Percentiles rank a stretch among this genome's conserved stretches.
These are phyloP conservation scores for Fagus crenata DNA, from an alignment of 306 rosid genomes.

Conservation along the genomic window DNA sequence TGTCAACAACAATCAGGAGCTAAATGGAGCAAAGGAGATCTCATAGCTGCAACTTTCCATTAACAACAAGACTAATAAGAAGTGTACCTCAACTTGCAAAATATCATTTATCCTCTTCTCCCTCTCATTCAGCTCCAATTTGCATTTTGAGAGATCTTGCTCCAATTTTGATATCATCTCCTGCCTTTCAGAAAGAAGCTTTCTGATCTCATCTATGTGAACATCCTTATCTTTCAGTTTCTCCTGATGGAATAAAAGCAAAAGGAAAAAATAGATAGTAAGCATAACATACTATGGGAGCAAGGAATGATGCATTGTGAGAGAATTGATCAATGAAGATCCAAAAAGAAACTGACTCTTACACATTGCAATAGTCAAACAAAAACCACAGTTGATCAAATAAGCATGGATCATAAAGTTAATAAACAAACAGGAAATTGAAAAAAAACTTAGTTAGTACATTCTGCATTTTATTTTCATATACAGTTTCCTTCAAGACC, in stretches of 20 bases:
- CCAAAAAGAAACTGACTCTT: background rate
- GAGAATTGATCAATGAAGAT: background rate
- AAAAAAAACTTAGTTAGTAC: background rate
- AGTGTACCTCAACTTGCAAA: constrained; percentile 59
- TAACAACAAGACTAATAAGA: constrained; percentile 6
- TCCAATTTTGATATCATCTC: constrained; percentile 55
- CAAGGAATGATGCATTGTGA: background rate
- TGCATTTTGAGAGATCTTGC: constrained; percentile 65
- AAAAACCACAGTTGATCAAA: background rate
- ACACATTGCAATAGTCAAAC: background rate
- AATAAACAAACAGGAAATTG: background rate
- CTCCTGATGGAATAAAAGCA: constrained; percentile 46
- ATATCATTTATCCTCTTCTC: constrained; percentile 67
- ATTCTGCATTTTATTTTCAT: background rate
- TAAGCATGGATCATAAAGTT: background rate
- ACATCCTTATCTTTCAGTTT: constrained; percentile 66
- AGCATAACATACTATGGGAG: background rate
- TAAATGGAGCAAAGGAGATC: constrained; percentile 1
- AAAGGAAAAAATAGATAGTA: background rate
- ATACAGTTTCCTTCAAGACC: background rate
- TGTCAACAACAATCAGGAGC: constrained; percentile 22
- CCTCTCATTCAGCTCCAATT: constrained; percentile 54
- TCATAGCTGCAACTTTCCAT: background rate
- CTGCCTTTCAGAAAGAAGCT: constrained; percentile 55
- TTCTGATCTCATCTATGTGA: constrained; percentile 54